A percentile compares a stretch with the other conserved stretches of the same genome.
phyloP scores from a whole-genome alignment of 1,139 yeast species.

The Saccharomyces uvarum region DNA sequence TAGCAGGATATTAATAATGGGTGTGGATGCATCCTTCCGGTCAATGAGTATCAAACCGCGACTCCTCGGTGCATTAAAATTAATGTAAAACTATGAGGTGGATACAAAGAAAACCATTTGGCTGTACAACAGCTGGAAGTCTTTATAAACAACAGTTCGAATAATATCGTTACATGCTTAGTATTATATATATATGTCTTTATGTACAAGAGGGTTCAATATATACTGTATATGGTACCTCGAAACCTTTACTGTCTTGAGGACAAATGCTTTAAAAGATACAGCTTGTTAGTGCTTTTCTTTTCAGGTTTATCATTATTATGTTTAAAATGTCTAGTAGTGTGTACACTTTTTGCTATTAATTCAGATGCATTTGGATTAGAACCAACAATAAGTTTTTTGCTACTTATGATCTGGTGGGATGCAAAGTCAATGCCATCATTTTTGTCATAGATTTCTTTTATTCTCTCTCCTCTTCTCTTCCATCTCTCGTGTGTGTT shows the following conservation, averaged over 20 bases:
- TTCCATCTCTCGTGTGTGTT: slow-evolving; percentile 44
- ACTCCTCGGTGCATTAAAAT: not conserved
- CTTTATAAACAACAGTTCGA: not conserved
- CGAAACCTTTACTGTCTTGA: not conserved
- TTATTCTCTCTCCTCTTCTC: slow-evolving; percentile 35
- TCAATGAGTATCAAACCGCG: not conserved
- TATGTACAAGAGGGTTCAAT: not conserved
- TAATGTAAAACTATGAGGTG: not conserved
- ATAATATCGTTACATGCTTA: not conserved
- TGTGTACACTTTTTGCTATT: not conserved
- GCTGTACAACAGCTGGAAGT: not conserved
- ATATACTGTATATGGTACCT: not conserved
- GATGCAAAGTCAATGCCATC: not conserved
- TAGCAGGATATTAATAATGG: too few relatives aligned
- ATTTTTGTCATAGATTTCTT: slow-evolving; percentile 15
- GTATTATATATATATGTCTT: not conserved
- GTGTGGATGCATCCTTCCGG: not conserved
- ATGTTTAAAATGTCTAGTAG: not conserved
- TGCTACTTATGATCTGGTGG: not conserved
- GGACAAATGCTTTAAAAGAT: not conserved
- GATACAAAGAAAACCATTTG: not conserved
- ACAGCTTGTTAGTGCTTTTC: not conserved
- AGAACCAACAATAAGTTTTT: slow-evolving; percentile 3
- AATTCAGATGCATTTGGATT: not conserved
- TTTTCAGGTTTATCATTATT: not conserved